Evolutionary conservation across 331 rosid genomes (phyloP).

Genomic region (Rhamnella rubrinervis): DNA sequence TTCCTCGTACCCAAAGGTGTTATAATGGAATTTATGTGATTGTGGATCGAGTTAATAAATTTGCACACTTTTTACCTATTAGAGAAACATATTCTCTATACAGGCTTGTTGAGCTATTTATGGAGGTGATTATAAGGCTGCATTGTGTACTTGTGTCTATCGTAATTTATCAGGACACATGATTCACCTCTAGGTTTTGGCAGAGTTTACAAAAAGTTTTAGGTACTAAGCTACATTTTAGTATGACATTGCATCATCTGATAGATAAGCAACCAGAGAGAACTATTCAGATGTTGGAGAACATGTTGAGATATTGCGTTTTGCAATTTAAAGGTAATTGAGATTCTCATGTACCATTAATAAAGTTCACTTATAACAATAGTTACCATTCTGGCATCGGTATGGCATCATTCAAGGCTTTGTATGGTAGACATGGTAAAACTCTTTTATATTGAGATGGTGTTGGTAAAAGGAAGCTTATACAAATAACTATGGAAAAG

Average conservation of each 20-base stretch:
- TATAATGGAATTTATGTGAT: background rate
- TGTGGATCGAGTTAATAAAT: background rate
- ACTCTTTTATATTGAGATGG: too few relatives aligned
- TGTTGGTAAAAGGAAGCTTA: too few relatives aligned
- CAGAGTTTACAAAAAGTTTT: background rate
- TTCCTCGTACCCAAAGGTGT: background rate
- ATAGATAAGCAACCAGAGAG: too few relatives aligned
- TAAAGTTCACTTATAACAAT: too few relatives aligned
- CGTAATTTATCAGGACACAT: rapidly evolving
- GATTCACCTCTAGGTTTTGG: background rate
- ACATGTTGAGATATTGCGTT: background rate
- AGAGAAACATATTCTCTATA: background rate
- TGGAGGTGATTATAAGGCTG: background rate
- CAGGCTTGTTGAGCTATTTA: background rate
- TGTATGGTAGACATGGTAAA: background rate
- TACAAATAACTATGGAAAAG: too few relatives aligned
- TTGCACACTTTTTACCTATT: background rate
- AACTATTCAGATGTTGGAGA: background rate
- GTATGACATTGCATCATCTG: background rate
- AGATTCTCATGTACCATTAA: too few relatives aligned
- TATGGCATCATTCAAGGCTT: too few relatives aligned
- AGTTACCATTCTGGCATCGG: too few relatives aligned
- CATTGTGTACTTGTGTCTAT: background rate
- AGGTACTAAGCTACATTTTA: background rate
- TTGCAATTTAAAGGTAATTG: too few relatives aligned